Evolutionary conservation across 1,139 yeast species (phyloP), one percentile per base, ranked within the genome.

Genomic region (Pichia sp.): DNA sequence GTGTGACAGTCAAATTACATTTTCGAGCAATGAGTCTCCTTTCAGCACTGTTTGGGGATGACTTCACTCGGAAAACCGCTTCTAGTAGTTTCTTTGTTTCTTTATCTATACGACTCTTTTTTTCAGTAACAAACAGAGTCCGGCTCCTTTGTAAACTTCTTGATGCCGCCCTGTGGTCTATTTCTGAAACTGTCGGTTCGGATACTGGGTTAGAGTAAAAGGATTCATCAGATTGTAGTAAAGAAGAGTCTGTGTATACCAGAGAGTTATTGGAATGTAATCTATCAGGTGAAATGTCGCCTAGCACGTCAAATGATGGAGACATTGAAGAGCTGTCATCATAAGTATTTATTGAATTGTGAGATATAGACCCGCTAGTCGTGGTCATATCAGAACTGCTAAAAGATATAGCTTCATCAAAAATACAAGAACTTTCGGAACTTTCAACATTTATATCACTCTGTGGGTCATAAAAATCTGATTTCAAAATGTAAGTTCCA

Each of bases 21-120:
- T 36, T 42, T 9, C 44, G 42, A 4, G 51, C 49, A 11, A 49
- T 32, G 1, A 42, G 11, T 23, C 34, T 40, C n/a, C 50, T 21
- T 28, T 49, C 52, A 14, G 35, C 31, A 15, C 42, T 15, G 31
- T 49, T 49, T 4, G 49, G 51, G 12, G 15, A 33, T n/a, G 31
- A 37, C 22, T 41, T 45, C 2, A 42, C 40, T 5, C 30, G 14
- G 34, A 46, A 48, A 3, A 45, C 32, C 4, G 41, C 22, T 12
- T 46, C 45, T 4, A 48, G 30, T 3, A 43, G 19, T 1, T 3
- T 20, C 28, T 37, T 41, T 2, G 39, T 25, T 4, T 42, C 47
- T 26, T 36, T 37, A 0, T 43, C 17, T 4, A 40, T 25, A 9
- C 34, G 24, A 12, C 31, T 37, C 12, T 41, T 17, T 23, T 22